Evolutionary conservation across 2,329 filamentous ascomycete genomes (phyloP).

Genomic region (Phaeosphaeria sp.): DNA sequence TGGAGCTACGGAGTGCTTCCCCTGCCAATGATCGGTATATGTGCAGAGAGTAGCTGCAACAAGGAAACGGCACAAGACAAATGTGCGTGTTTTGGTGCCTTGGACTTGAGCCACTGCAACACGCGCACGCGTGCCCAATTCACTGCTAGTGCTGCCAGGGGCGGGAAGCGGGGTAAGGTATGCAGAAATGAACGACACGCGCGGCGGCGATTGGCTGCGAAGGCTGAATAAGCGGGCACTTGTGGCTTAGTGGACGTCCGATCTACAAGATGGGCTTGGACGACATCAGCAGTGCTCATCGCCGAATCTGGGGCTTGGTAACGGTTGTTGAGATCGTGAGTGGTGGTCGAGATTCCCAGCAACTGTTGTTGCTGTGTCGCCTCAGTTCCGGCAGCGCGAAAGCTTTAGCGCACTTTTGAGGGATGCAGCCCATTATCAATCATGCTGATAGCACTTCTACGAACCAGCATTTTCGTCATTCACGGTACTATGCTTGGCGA

Average conservation of each 20-base stretch:
- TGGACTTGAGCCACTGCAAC: slow-evolving; percentile 4
- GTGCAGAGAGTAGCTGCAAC: slow-evolving; percentile 3
- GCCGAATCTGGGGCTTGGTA: not conserved
- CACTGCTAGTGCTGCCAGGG: slow-evolving; percentile 1
- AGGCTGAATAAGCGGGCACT: slow-evolving; percentile 1
- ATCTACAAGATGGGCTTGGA: slow-evolving; percentile 5
- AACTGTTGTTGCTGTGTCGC: not conserved
- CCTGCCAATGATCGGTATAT: slow-evolving; percentile 15
- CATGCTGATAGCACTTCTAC: not conserved
- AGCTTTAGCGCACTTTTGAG: not conserved
- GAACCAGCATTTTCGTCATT: not conserved
- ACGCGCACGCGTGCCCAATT: not conserved
- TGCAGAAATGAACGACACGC: not conserved
- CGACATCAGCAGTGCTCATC: slow-evolving; percentile 5
- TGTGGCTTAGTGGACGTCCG: slow-evolving; percentile 6
- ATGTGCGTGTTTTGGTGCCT: slow-evolving; percentile 13
- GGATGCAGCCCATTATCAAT: not conserved
- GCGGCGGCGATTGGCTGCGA: slow-evolving; percentile 3
- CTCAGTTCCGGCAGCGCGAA: not conserved
- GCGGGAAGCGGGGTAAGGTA: slow-evolving; percentile 3
- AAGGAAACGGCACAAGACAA: slow-evolving; percentile 13
- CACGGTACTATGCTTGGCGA: not conserved
- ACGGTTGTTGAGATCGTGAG: not conserved
- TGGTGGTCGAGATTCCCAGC: not conserved
- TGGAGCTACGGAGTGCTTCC: not conserved